Evolutionary conservation across 2,329 filamentous ascomycete species (phyloP), one percentile per base, ranked within the genome.

Genomic region (Pseudophaeomoniella oleicola): DNA sequence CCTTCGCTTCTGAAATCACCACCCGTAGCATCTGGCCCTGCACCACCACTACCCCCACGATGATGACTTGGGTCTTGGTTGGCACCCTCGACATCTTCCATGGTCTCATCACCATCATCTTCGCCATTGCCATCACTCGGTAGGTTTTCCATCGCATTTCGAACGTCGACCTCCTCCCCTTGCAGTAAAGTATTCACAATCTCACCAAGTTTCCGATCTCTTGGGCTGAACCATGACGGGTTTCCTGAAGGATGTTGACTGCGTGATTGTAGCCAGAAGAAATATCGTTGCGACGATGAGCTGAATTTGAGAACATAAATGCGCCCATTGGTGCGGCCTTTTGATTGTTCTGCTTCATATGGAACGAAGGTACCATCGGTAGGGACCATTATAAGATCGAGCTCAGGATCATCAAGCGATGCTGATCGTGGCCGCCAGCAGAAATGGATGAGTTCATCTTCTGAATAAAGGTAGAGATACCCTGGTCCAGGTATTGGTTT

Each of bases 231-330:
- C 71, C 75, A 86, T 59, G 74, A 77, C 5, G 77, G 64, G 47
- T 88, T 76, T 67, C 79, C 55, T 63, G 71, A 45, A 65, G 71
- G 53, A 60, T 75, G 75, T 61, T 94, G 86, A 19, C 80, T 72
- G 60, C 87, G 87, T 18, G 85, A 90, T 62, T 98, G 90, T 53
- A 98, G 67, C 87, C 88, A 98, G 67, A 96, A 98, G 41, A 94
- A 70, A 60, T 96, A 72, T 51, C 87, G 78, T 59, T 92, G 79
- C 40, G 86, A 90, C 44, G 85, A 94, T 10, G 87, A 94, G 18
- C 72, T 74, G 64, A 98, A 98, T 60, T 93, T 94, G 52, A 98
- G 76, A 39, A 82, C 78, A 57, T 87, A 94, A 56, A 98, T 78
- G 50, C 90, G 84, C 46, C 87, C 92, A 54, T 92, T 86, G 12